Evolutionary conservation across 805 yeast genomes (phyloP), one percentile per base, ranked within the genome.

Genomic region (Barnettozyma populi): DNA sequence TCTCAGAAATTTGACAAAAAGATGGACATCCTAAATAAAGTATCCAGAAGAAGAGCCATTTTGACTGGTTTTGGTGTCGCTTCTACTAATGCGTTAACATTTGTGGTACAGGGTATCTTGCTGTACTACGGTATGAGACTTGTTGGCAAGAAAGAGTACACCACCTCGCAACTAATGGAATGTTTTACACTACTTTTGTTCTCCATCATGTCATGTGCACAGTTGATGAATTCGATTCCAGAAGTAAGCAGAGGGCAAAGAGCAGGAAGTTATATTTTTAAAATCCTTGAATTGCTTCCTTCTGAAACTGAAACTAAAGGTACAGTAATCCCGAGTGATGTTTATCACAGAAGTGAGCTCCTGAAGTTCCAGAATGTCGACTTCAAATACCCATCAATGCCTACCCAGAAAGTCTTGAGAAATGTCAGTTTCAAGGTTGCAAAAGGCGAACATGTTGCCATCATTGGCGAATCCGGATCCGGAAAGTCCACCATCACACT

Each of bases 391-490:
- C 73, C 79, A 2, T 49, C 64, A 1, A 45, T 61, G 1, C 62
- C 66, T 2, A 49, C 51, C 6, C 51, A 57, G 4, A 47, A 47
- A 7, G 67, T 76, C 3, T 68, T 84, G 29, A 63, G 67, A 1
- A 56, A 72, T 27, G 55, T 86, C 7, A 62, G 64, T 9, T 66
- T 84, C 29, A 38, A 49, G 0, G 61, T 90, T 2, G 25, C 57
- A 0, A 56, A 66, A 10, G 76, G 78, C 18, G 78, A 79, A 47
- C 69, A 77, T 0, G 69, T 85, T 19, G 94, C 87, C 0, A 64
- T 94, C 1, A 78, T 83, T 3, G 99, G 99, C 0, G 80, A 77
- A 32, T 87, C 97, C 2, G 99, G 99, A 0, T 76, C 84, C 13
- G 99, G 99, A 0, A 94, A 94, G 64, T 85, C 97, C 0, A 89